A percentile compares a stretch with the other conserved stretches of the same genome.
Conservation (phyloP, 2,329 filamentous ascomycete genomes). For the Thelonectria olida region DNA sequence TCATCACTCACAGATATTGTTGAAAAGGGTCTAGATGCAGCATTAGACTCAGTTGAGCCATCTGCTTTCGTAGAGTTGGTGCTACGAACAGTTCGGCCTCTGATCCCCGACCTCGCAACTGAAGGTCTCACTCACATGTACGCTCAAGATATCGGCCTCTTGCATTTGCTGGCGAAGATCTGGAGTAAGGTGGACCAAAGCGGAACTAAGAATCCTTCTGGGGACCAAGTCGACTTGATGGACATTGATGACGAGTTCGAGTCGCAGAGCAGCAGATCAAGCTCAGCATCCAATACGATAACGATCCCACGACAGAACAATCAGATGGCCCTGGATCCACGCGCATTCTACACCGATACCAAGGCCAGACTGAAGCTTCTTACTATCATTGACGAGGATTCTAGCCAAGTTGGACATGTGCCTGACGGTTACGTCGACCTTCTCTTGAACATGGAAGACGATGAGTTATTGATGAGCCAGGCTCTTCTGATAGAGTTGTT, state of each 20-base stretch:
- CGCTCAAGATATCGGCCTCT: constrained; percentile 50
- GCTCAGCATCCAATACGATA: constrained; percentile 45
- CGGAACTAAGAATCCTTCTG: constrained; percentile 36
- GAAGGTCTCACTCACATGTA: constrained; percentile 50
- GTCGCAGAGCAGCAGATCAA: constrained; percentile 63
- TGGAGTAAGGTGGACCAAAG: constrained; percentile 39
- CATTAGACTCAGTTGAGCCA: constrained; percentile 56
- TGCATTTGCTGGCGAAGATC: constrained; percentile 54
- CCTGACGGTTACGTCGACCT: constrained; percentile 60
- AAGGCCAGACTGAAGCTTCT: constrained; percentile 57
- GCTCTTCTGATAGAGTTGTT: constrained; percentile 62
- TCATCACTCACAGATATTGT: constrained; percentile 51
- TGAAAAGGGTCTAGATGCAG: constrained; percentile 51
- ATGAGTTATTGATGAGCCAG: constrained; percentile 63
- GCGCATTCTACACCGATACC: constrained; percentile 60
- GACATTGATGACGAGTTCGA: constrained; percentile 74
- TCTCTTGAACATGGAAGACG: constrained; percentile 58
- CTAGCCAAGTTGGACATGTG: constrained; percentile 57
- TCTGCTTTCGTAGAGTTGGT: constrained; percentile 56
- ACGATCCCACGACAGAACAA: constrained; percentile 58
- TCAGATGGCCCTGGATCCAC: constrained; percentile 51
- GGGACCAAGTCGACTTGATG: constrained; percentile 63
- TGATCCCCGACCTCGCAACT: constrained; percentile 56
- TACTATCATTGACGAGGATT: constrained; percentile 52
- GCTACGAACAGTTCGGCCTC: constrained; percentile 54